Percentiles rank a stretch among this genome's conserved stretches.
These are phyloP conservation scores for Tolypocladium amazonense DNA, from an alignment of 2,329 filamentous ascomycete genomes.

Conservation along the genomic window DNA sequence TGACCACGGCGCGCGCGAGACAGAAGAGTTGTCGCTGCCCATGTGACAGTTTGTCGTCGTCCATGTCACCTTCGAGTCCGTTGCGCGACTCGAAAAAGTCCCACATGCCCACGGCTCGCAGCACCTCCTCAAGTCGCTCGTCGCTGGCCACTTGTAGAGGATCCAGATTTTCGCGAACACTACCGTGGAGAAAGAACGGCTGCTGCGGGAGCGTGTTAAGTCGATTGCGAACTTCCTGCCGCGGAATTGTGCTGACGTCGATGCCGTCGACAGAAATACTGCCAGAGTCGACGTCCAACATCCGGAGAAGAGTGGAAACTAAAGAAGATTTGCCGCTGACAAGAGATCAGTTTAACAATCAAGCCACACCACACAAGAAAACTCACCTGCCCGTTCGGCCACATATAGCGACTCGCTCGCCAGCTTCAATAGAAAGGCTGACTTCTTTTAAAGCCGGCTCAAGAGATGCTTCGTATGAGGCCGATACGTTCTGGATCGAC, in stretches of 20 bases:
- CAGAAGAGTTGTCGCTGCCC: slow-evolving; percentile 36
- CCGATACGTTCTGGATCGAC: slow-evolving; percentile 15
- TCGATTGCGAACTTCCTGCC: slow-evolving; percentile 11
- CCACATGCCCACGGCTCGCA: slow-evolving; percentile 34
- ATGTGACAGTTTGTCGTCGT: slow-evolving; percentile 21
- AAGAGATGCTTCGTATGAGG: slow-evolving; percentile 14
- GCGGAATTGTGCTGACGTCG: slow-evolving; percentile 16
- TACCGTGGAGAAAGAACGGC: slow-evolving; percentile 36
- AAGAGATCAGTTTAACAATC: slow-evolving; percentile 7
- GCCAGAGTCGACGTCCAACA: slow-evolving; percentile 31
- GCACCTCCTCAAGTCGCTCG: slow-evolving; percentile 27
- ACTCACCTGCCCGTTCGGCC: slow-evolving; percentile 30
- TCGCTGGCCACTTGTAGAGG: slow-evolving; percentile 25
- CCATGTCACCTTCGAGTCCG: slow-evolving; percentile 24
- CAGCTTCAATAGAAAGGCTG: slow-evolving; percentile 16
- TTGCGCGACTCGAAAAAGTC: slow-evolving; percentile 25
- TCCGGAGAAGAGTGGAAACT: slow-evolving; percentile 32
- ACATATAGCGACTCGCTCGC: slow-evolving; percentile 28
- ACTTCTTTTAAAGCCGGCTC: slow-evolving; percentile 17
- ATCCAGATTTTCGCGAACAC: slow-evolving; percentile 37
- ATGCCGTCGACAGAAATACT: slow-evolving; percentile 33
- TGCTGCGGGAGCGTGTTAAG: slow-evolving; percentile 40
- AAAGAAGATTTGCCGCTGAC: slow-evolving; percentile 23
- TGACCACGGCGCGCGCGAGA: slow-evolving; percentile 23
- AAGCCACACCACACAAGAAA: neutral